phyloP scores from a whole-genome alignment of 495 filamentous ascomycete genomes.

The Chlorociboria aeruginascens region DNA sequence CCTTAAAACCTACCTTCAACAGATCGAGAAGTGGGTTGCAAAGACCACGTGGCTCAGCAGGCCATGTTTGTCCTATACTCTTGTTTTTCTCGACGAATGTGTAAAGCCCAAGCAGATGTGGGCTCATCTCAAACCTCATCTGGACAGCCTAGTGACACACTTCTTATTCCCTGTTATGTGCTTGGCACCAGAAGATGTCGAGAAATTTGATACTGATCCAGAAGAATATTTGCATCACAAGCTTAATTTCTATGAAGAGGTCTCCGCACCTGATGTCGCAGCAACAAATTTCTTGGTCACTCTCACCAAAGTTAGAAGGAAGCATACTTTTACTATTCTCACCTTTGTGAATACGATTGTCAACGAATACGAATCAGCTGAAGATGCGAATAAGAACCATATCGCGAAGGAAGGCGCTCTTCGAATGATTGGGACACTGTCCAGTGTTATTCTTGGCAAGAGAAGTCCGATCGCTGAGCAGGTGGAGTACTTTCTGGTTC shows the following conservation, averaged over 20 bases:
- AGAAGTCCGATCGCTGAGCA: slow-evolving; percentile 96
- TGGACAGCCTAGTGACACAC: slow-evolving; percentile 82
- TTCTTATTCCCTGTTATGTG: slow-evolving; percentile 93
- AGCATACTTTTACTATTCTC: slow-evolving; percentile 88
- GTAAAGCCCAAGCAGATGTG: slow-evolving; percentile 96
- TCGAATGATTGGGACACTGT: slow-evolving; percentile 92
- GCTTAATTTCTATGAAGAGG: slow-evolving; percentile 95
- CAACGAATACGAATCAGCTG: slow-evolving; percentile 69
- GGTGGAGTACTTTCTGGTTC: slow-evolving; percentile 98
- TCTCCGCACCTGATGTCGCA: slow-evolving; percentile 88
- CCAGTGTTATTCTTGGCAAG: slow-evolving; percentile 89
- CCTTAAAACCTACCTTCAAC: slow-evolving; percentile 77
- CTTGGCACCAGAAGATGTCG: slow-evolving; percentile 83
- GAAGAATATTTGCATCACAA: slow-evolving; percentile 95
- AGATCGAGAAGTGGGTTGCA: slow-evolving; percentile 93
- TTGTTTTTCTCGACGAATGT: slow-evolving; percentile 92
- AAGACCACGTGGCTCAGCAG: slow-evolving; percentile 94
- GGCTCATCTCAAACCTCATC: slow-evolving; percentile 84
- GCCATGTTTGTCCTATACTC: slow-evolving; percentile 78
- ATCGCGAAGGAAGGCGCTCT: slow-evolving; percentile 93
- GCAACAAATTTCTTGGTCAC: slow-evolving; percentile 94
- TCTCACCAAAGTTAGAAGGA: slow-evolving; percentile 86
- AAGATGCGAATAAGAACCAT: slow-evolving; percentile 79
- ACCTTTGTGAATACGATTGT: slow-evolving; percentile 90
- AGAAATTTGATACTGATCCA: slow-evolving; percentile 86